Evolutionary conservation across 2,329 filamentous ascomycete genomes (phyloP), one percentile per base, ranked within the genome.

Genomic region (Fonsecaea pedrosoi): DNA sequence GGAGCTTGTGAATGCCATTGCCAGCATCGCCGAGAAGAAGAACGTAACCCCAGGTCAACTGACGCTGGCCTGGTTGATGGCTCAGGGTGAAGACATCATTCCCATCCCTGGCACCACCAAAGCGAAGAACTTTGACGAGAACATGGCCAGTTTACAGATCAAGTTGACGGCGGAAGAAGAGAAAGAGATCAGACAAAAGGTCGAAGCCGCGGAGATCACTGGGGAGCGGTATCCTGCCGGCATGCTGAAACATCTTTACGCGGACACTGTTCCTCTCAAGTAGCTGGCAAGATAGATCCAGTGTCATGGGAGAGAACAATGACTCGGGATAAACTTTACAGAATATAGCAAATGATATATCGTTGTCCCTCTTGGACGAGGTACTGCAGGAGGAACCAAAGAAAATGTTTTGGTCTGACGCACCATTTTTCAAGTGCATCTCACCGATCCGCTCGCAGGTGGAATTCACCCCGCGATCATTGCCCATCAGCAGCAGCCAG

Each of bases 1-100:
- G 13, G 77, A 82, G 72, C 78, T 85, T 4, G 79, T 84, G 12
- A 72, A 80, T 1, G 77, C 80, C 64, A 72, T 85, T 15, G 76
- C 80, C 57, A 74, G 75, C 13, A 72, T 85, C 54, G 83, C 83
- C 0, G 65, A 76, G 66, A 77, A 77, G 62, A 84, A 84, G 70
- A 77, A 77, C 4, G 72, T 76, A n/a, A 76, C 80, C 3, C 75
- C 81, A 0, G 77, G 79, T 9, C 83, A 85, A 73, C 74, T 85
- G 35, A 83, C 80, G 2, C 73, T 85, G 38, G 79, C 77, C n/a
- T 86, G 84, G 84, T 74, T 85, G 6, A 76, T 76, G 42, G 78
- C 77, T 1, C 76, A 81, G 64, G 80, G 78, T 53, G 58, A 66
- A 40, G 50, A 65, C 15, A 73, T 81, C 60, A 77, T 82, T 50